Base-by-base conservation (phyloP, 2,329 filamentous ascomycete genomes). In the Zymoseptoria ardabiliae region DNA sequence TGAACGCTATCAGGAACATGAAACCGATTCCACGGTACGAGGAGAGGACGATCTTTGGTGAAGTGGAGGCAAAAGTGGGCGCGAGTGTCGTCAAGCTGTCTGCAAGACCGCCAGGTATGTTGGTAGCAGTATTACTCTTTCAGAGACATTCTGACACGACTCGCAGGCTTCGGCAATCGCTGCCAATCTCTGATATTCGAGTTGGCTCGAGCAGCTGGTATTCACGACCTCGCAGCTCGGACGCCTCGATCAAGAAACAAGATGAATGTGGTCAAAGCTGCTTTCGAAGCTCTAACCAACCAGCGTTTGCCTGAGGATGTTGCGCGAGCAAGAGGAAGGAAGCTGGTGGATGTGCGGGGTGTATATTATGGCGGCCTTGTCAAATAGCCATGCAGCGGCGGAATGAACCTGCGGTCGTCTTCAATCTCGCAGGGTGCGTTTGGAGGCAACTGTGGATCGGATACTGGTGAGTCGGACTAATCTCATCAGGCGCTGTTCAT, bases 241-340 rank as follows among this genome's bases (percentile, higher is more conserved):
- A 92, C 96, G 63, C 86, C 87, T 45, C 88, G 93, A 52, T 90
- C 90, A 63, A 85, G 92, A 70, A 97, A 96, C 81, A 91, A 91
- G 67, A 96, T 97, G 91, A 99, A 99, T 80, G 90, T 92, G 19
- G 89, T 96, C 77, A 97, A 97, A 79, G 94, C 94, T 13, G 84
- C 91, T 49, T 90, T 89, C 76, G 75, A 93, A 74, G 93, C 92
- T 4, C 80, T 99, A 63, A 83, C 85, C 74, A 88, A 81, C 78
- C 94, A 99, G 79, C 85, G 85, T 62, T 81, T 96, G 71, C 94
- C 94, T 0, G 90, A 97, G 73, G 86, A 93, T 72, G 87, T 99
- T 71, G 94, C 94, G 58, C 83, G 89, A 54, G 93, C 91, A 56
- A 80, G 92, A 65, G 93, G 94, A 62, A 93, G 90, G 83, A 99